Percentiles rank a stretch among this genome's conserved stretches.
These are phyloP conservation scores for Kwoniella mangroviensis DNA, from an alignment of 768 basidiomycete species.

Conservation along the genomic window DNA sequence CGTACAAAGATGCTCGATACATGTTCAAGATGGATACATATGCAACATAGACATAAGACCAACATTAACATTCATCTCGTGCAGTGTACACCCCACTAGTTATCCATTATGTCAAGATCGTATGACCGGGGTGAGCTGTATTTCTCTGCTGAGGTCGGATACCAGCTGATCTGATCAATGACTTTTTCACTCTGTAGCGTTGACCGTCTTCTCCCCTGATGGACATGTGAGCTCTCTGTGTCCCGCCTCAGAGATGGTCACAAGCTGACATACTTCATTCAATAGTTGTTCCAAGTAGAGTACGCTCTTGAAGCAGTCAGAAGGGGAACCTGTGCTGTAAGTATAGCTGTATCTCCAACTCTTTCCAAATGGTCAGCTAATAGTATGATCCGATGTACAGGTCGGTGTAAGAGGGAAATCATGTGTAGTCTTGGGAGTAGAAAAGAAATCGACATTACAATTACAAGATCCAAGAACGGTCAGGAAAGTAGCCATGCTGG, in stretches of 20 bases:
- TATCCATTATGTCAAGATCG: constrained; percentile 67
- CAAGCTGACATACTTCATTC: constrained; percentile 22
- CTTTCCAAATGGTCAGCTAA: not conserved
- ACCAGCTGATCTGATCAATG: constrained; percentile 7
- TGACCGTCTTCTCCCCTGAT: constrained; percentile 98
- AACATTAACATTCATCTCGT: no score
- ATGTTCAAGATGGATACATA: no score
- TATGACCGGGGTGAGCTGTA: constrained; percentile 84
- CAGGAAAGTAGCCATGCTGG: constrained; percentile 96
- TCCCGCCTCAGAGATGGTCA: not conserved
- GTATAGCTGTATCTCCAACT: constrained; percentile 38
- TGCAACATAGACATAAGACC: no score
- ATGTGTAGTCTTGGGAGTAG: constrained; percentile 94
- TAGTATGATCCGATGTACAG: constrained; percentile 59
- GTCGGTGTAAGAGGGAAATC: constrained; percentile 94
- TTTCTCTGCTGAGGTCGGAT: not conserved
- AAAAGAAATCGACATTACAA: constrained; percentile 97
- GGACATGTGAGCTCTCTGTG: constrained; percentile 71
- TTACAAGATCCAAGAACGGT: constrained; percentile 98
- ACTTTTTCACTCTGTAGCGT: constrained; percentile 63
- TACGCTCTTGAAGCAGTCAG: constrained; percentile 97
- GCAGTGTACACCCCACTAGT: no score
- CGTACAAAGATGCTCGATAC: no score
- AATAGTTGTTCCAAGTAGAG: constrained; percentile 74
- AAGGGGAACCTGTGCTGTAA: constrained; percentile 94